Conservation (phyloP, 768 basidiomycete species). For the Phanerodontia chrysosporium region DNA sequence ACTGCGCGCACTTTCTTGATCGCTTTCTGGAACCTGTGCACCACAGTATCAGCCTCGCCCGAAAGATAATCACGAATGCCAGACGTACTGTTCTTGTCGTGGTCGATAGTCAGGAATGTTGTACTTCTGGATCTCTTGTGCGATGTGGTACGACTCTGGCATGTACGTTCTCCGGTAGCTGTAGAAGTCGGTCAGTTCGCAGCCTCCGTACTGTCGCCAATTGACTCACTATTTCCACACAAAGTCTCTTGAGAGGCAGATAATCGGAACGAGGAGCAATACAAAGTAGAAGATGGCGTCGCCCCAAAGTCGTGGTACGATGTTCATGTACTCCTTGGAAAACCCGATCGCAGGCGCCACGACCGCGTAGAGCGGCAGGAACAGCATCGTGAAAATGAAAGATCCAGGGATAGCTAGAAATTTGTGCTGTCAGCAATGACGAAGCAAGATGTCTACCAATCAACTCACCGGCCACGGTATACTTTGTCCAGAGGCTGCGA, state of each 20-base stretch:
- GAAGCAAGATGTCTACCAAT: background rate
- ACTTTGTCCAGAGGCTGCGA: constrained; percentile 96
- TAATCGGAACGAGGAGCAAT: constrained; percentile 74
- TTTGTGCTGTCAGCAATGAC: background rate
- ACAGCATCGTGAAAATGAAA: constrained; percentile 93
- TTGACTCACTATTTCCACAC: constrained; percentile 96
- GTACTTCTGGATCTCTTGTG: constrained; percentile 98
- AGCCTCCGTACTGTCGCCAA: too few species aligned
- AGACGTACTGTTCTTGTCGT: constrained; percentile 90
- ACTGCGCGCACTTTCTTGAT: constrained; percentile 99
- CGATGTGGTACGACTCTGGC: constrained; percentile 95
- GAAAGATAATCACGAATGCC: background rate
- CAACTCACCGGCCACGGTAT: constrained; percentile 83
- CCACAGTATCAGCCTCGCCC: constrained; percentile 4
- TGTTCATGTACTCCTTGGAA: constrained; percentile 85
- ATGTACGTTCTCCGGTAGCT: constrained; percentile 90
- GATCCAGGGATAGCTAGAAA: constrained; percentile 89
- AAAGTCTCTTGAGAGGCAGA: constrained; percentile 86
- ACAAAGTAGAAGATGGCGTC: constrained; percentile 87
- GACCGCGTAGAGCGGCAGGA: constrained; percentile 85
- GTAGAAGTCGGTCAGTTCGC: constrained; percentile 8
- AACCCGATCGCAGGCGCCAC: constrained; percentile 85
- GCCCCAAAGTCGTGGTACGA: constrained; percentile 88
- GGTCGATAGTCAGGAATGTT: constrained; percentile 96
- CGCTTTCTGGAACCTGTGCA: constrained; percentile 89